Evolutionary conservation across 495 filamentous ascomycete genomes (phyloP).

Genomic region (Penicillium verhagenii): DNA sequence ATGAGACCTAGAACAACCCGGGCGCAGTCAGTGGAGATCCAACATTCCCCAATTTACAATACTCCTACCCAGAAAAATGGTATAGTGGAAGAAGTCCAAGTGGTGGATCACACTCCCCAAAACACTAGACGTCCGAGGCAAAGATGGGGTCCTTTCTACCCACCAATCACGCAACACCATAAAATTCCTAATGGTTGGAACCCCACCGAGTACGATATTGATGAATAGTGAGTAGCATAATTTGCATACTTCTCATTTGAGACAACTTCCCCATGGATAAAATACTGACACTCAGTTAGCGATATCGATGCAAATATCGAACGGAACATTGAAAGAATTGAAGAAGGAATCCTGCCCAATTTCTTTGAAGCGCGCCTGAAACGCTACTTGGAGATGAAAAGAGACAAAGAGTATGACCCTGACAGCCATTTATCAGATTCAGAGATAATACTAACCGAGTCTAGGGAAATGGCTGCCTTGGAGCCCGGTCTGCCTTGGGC

Average conservation of each 20-base stretch:
- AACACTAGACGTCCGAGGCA: neutral
- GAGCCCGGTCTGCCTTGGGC: neutral
- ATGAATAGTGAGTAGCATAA: neutral
- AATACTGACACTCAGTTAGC: neutral
- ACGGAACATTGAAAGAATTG: slow-evolving; percentile 5
- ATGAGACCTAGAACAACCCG: too few species aligned
- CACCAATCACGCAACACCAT: neutral
- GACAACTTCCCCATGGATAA: neutral
- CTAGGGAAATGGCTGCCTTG: neutral
- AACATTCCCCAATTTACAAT: too few species aligned
- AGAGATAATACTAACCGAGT: neutral
- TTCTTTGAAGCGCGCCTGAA: slow-evolving; percentile 1
- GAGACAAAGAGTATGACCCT: neutral
- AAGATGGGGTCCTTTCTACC: neutral
- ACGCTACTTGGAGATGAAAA: neutral
- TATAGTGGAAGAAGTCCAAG: neutral
- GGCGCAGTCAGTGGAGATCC: too few species aligned
- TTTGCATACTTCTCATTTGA: neutral
- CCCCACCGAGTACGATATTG: slow-evolving; percentile 2
- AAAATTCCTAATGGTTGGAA: neutral
- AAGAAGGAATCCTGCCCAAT: slow-evolving; percentile 4
- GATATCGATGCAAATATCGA: slow-evolving; percentile 9
- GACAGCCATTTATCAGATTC: too few species aligned
- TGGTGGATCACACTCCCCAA: neutral
- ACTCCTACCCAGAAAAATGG: too few species aligned